These are phyloP conservation scores for Blastobotrys chiropterorum DNA, from an alignment of 805 yeast genomes.

Conservation along the genomic window DNA sequence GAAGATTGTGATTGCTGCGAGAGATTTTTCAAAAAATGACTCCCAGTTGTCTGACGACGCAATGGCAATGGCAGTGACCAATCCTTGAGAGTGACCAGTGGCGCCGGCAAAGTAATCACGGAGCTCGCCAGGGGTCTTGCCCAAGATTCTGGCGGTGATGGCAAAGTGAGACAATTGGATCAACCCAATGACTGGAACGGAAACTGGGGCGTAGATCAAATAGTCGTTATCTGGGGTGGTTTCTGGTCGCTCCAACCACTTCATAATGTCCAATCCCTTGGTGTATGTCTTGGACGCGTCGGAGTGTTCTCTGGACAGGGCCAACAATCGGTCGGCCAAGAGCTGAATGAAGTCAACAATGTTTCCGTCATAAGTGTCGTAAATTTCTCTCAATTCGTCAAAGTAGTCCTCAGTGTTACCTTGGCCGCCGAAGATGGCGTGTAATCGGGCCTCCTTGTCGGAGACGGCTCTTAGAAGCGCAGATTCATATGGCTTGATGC, in stretches of 20 bases:
- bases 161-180: slow-evolving; percentile 93
- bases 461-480: slow-evolving; percentile 62
- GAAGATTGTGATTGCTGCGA: slow-evolving; percentile 75
- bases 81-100: slow-evolving; percentile 43
- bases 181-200: slow-evolving; percentile 95
- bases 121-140: slow-evolving; percentile 84
- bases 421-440: slow-evolving; percentile 96
- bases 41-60: slow-evolving; percentile 82
- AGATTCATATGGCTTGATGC: slow-evolving; percentile 45
- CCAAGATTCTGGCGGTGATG: slow-evolving; percentile 76
- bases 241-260: slow-evolving; percentile 82
- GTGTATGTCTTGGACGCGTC: slow-evolving; percentile 85
- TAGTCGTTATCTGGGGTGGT: slow-evolving; percentile 86
- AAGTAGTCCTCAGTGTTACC: slow-evolving; percentile 98
- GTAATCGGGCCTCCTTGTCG: slow-evolving; percentile 52
- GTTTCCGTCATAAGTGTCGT: slow-evolving; percentile 69
- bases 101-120: slow-evolving; percentile 48
- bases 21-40: slow-evolving; percentile 62
- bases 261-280: slow-evolving; percentile 82
- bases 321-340: slow-evolving; percentile 61
- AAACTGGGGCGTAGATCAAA: slow-evolving; percentile 82
- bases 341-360: slow-evolving; percentile 63
- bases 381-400: slow-evolving; percentile 86
- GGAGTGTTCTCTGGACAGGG: slow-evolving; percentile 61
- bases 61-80: slow-evolving; percentile 88